Base-by-base conservation (phyloP, 306 rosid genomes). In the Casuarina cunninghamiana region DNA sequence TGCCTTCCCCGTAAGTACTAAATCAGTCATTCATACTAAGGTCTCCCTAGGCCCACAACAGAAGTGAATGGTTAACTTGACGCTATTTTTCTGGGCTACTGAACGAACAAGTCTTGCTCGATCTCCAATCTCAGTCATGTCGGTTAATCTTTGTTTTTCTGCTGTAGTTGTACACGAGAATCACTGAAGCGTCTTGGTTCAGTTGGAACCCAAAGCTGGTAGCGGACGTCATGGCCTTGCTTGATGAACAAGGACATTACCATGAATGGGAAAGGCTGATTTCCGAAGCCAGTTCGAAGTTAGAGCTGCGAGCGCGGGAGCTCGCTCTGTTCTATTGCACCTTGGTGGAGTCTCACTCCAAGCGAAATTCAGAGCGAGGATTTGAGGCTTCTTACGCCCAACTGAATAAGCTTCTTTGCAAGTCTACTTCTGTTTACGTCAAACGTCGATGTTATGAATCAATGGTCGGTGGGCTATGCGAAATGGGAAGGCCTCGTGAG, bases 171-270 rank as follows among this genome's bases (percentile, higher is more conserved):
- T 94, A 91, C 76, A 72, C 84, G 0, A 77, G 82, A 84, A 90
- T 90, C 71, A 77, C 66, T 44, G 78, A 90, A 82, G 83, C 89
- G 0, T 73, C 91, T 11, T 94, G 98, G 98, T 92, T 90, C 83
- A 54, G 69, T 44, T 89, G 91, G 89, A 94, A 86, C 75, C 84
- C 94, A 49, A 85, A 85, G 79, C 81, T 89, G 60, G 89, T 87
- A 1, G 97, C 96, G 3, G 80, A 86, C 11, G 84, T 94, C 11
- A 91, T 83, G 12, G 90, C 96, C 0, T 81, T 85, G 75, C 93
- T 94, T 6, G 91, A 89, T 76, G 68, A 84, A 69, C 85, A 83
- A 41, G 97, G 89, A 62, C 80, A 11, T 17, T 58, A 53, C 68
- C 32, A 53, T 21, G 75, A 86, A 45, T 79, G 90, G 0, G 79